phyloP scores from a whole-genome alignment of 306 rosid species.

The Pyrus bretschneideri region DNA sequence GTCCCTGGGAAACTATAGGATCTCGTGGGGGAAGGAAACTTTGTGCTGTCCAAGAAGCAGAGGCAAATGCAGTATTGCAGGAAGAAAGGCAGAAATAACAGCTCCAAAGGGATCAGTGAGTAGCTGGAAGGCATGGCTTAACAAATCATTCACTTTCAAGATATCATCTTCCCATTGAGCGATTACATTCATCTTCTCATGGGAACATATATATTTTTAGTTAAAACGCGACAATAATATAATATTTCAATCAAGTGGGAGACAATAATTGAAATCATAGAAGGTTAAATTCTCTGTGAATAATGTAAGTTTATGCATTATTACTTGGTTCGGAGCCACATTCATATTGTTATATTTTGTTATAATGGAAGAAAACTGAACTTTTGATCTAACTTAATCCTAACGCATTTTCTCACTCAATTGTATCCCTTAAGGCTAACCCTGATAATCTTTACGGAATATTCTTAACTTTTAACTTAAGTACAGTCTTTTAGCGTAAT shows the following conservation, averaged over 20 bases:
- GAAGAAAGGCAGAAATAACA: constrained; percentile 21
- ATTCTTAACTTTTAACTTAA: background rate
- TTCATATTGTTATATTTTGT: too few relatives aligned
- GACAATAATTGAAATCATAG: background rate
- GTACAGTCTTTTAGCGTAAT: background rate
- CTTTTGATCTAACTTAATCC: too few relatives aligned
- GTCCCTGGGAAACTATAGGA: constrained; percentile 49
- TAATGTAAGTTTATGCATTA: background rate
- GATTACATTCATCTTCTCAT: background rate
- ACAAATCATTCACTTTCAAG: constrained; percentile 31
- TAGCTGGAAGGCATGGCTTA: constrained; percentile 47
- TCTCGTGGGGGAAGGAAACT: constrained; percentile 34
- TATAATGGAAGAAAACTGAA: too few relatives aligned
- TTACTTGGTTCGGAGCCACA: too few relatives aligned
- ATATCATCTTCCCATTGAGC: constrained; percentile 13
- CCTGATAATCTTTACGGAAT: background rate
- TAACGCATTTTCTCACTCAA: too few relatives aligned
- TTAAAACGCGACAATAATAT: too few relatives aligned
- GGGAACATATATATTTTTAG: too few relatives aligned
- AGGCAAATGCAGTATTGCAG: constrained; percentile 16
- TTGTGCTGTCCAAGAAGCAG: constrained; percentile 52
- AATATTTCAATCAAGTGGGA: background rate
- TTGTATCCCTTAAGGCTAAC: too few relatives aligned
- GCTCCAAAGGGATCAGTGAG: constrained; percentile 29
- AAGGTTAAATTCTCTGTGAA: background rate